phyloP scores from a whole-genome alignment of 23 red algal species.

The Pyropia haitanensis region DNA sequence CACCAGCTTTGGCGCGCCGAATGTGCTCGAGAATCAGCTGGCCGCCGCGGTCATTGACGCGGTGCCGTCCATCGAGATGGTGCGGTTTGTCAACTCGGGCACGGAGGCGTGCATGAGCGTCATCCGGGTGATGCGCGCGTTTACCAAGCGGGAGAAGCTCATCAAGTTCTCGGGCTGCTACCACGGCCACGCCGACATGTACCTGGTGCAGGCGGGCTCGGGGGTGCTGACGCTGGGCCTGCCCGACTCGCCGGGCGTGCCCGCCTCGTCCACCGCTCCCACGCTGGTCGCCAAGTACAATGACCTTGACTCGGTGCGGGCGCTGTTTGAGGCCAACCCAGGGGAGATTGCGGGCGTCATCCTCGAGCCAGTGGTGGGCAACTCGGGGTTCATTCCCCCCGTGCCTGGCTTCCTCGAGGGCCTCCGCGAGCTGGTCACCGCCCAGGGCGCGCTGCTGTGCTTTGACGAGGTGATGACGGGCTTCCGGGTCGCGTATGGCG shows the following conservation, averaged over 20 bases:
- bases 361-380: slow-evolving; percentile 93
- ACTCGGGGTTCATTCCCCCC: slow-evolving; percentile 92
- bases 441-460: slow-evolving; percentile 81
- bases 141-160: slow-evolving; percentile 83
- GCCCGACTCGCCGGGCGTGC: slow-evolving; percentile 93
- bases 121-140: slow-evolving; percentile 91
- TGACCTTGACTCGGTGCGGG: slow-evolving; percentile 72
- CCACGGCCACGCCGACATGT: slow-evolving; percentile 97
- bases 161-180: slow-evolving; percentile 98
- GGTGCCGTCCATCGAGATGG: slow-evolving; percentile 90
- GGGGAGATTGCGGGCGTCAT: slow-evolving; percentile 94
- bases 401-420: slow-evolving; percentile 64
- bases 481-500: slow-evolving; percentile 86
- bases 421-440: slow-evolving; percentile 59
- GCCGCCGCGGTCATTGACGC: slow-evolving; percentile 91
- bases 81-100: slow-evolving; percentile 96
- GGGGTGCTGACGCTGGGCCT: slow-evolving; percentile 85
- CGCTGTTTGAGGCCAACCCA: slow-evolving; percentile 59
- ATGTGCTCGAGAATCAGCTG: slow-evolving; percentile 83
- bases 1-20: slow-evolving; percentile 92
- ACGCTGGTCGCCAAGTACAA: slow-evolving; percentile 92
- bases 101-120: slow-evolving; percentile 98
- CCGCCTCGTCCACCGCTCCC: slow-evolving; percentile 61
- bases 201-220: slow-evolving; percentile 84
- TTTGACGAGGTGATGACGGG: slow-evolving; percentile 99